A percentile compares a stretch with the other conserved stretches of the same genome.
Evolutionary conservation across 805 yeast species (phyloP).

Genomic region (Wilhelminamyces savonicus): DNA sequence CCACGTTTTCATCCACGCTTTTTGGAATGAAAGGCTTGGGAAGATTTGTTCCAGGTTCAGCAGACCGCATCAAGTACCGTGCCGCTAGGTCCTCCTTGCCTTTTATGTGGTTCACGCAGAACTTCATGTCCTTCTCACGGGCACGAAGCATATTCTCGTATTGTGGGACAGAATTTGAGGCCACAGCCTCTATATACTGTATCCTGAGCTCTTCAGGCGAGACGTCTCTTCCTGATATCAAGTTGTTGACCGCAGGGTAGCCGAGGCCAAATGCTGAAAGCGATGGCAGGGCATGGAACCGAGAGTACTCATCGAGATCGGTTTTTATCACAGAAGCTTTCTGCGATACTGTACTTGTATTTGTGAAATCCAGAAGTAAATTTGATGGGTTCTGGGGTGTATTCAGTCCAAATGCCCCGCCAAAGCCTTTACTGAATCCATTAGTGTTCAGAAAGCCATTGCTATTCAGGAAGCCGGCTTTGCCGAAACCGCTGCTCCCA

Average conservation of each 20-base stretch:
- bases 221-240: conserved; percentile 46
- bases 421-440: no score
- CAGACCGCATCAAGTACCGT: conserved; percentile 46
- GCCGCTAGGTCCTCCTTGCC: conserved; percentile 46
- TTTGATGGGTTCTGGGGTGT: no score
- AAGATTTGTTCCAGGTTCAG: conserved; percentile 14
- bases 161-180: conserved; percentile 26
- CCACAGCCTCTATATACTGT: conserved; percentile 37
- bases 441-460: no score
- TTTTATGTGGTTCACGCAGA: conserved; percentile 25
- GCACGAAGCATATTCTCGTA: conserved; percentile 36
- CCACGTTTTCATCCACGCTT: conserved; percentile 21
- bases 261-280: conserved; percentile 45
- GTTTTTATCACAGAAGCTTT: no score
- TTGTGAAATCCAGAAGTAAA: no score
- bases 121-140: conserved; percentile 42
- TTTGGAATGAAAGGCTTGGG: conserved; percentile 25
- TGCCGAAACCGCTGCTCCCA: not conserved
- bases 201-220: conserved; percentile 50
- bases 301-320: no score
- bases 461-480: no score
- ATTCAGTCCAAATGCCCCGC: no score
- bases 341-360: no score
- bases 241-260: conserved; percentile 40
- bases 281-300: conserved; percentile 23